Evolutionary conservation across 1,284 basidiomycete species (phyloP).

Genomic region (Omphalotus olearius): DNA sequence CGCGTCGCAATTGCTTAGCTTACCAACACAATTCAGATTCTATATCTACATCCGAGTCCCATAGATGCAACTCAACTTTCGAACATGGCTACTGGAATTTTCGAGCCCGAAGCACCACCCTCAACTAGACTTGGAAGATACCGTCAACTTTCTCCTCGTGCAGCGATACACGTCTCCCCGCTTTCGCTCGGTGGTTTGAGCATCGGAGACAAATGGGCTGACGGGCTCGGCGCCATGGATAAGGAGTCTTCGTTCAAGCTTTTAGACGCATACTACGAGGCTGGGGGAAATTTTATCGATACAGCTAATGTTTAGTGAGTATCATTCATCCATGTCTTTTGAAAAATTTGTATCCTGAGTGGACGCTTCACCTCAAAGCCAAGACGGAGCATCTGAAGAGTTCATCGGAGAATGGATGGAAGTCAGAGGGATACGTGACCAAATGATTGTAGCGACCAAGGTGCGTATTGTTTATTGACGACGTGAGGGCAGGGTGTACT

Average conservation of each 20-base stretch:
- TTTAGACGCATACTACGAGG: slow-evolving; percentile 6
- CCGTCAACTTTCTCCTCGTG: slow-evolving; percentile 7
- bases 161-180: slow-evolving; percentile 7
- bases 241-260: slow-evolving; percentile 4
- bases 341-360: not conserved
- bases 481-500: not conserved
- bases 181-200: slow-evolving; percentile 6
- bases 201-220: slow-evolving; percentile 9
- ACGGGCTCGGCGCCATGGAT: slow-evolving; percentile 1
- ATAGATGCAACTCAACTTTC: not conserved
- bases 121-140: slow-evolving; percentile 6
- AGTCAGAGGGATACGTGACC: not conserved
- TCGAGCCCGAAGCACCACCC: slow-evolving; percentile 4
- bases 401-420: slow-evolving; percentile 13
- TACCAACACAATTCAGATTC: not conserved
- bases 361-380: not conserved
- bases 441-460: slow-evolving; percentile 11
- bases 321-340: not conserved
- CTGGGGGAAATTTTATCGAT: slow-evolving; percentile 10
- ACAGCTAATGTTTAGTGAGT: slow-evolving; percentile 11
- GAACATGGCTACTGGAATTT: not conserved
- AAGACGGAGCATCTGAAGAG: slow-evolving; percentile 9
- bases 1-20: too few relatives aligned
- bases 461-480: not conserved
- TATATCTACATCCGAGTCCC: too few relatives aligned